Conservation (phyloP, 2,329 filamentous ascomycete species). For the Ascochyta lentis region DNA sequence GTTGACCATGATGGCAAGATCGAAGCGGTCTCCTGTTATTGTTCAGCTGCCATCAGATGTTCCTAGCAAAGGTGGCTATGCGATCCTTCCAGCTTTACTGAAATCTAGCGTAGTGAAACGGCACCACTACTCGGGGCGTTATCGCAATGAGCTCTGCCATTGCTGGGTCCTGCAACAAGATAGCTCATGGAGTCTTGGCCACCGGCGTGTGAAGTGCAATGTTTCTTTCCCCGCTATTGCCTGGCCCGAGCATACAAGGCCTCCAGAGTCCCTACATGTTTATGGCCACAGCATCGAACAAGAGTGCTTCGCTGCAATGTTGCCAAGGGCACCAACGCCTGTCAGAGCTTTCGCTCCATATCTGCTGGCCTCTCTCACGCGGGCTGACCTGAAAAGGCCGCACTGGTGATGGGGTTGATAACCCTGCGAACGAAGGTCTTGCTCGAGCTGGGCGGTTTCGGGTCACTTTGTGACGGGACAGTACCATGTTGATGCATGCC, state of each 20-base stretch:
- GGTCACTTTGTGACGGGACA: not conserved
- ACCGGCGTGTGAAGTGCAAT: not conserved
- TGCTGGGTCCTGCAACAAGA: not conserved
- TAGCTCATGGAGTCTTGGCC: not conserved
- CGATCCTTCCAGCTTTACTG: not conserved
- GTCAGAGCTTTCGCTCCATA: constrained; percentile 29
- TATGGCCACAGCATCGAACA: constrained; percentile 19
- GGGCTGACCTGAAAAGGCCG: constrained; percentile 30
- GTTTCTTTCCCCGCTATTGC: not conserved
- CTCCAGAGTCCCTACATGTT: constrained; percentile 25
- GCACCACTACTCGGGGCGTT: not conserved
- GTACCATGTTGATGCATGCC: not conserved
- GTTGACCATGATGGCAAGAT: constrained; percentile 2
- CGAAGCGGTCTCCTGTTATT: constrained; percentile 2
- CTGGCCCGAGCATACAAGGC: constrained; percentile 14
- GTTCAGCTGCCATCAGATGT: not conserved
- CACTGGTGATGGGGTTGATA: constrained; percentile 33
- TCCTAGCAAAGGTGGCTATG: not conserved
- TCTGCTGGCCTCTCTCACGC: constrained; percentile 40
- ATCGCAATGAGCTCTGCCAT: not conserved
- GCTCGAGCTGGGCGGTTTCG: constrained; percentile 17
- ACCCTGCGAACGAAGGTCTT: constrained; percentile 29
- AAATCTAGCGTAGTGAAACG: not conserved
- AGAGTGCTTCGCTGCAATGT: constrained; percentile 30
- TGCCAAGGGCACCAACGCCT: constrained; percentile 38